A percentile compares a stretch with the other conserved stretches of the same genome.
These are phyloP conservation scores for Eimeria maxima DNA, from an alignment of 169 alveolate species.

Conservation along the genomic window DNA sequence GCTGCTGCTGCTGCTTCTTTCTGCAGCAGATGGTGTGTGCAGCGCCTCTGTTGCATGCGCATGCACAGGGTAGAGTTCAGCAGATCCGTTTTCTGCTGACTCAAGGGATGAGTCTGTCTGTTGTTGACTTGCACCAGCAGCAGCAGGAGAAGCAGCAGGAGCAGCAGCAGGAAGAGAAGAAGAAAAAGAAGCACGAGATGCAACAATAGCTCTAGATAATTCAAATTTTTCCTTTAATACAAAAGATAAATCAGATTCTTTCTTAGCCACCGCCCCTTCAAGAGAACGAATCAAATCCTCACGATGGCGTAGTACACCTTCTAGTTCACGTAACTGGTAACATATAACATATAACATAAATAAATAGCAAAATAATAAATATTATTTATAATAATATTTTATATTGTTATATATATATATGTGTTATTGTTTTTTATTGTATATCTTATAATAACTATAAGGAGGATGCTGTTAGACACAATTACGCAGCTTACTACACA, in stretches of 20 bases:
- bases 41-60: too few species aligned
- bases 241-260: slow-evolving; percentile 37
- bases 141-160: not conserved
- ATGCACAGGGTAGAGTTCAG: too few species aligned
- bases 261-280: slow-evolving; percentile 52
- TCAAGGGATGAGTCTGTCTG: too few species aligned
- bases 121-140: too few species aligned
- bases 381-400: too few species aligned
- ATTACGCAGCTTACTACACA: not conserved
- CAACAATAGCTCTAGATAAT: slow-evolving; percentile 22
- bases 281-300: slow-evolving; percentile 64
- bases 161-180: not conserved
- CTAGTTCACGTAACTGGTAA: slow-evolving; percentile 37
- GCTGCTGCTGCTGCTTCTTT: too few species aligned
- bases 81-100: too few species aligned
- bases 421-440: too few species aligned
- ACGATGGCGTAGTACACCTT: slow-evolving; percentile 31
- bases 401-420: not conserved
- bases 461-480: too few species aligned
- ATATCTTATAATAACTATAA: too few species aligned
- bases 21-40: too few species aligned
- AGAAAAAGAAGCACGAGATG: slow-evolving; percentile 18
- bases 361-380: not conserved
- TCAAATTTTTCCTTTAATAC: slow-evolving; percentile 56
- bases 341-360: too few species aligned